Base-by-base conservation (phyloP, 805 yeast genomes). In the Tetrapisispora fleetii region DNA sequence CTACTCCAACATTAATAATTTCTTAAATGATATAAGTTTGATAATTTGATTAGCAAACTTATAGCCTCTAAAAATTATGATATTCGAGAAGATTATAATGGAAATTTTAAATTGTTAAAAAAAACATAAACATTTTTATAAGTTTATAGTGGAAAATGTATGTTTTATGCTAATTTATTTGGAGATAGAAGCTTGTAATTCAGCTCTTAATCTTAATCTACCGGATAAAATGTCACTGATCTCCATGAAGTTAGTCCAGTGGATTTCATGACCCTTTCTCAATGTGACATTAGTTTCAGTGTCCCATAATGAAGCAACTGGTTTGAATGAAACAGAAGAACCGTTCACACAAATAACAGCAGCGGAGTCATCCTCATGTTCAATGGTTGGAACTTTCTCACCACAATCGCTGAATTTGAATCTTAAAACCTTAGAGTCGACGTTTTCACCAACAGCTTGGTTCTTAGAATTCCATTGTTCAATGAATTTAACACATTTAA, bases 401-500 rank as follows among this genome's bases (percentile, higher is more conserved):
- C 82, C 82, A 50, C 72, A 68, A 43, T 69, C 60, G 43, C 58
- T 58, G 61, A 70, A 78, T 48, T 72, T 67, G 66, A 78, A 77
- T 59, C 82, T 75, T 54, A 81, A 63, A 33, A 74, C 71, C 43
- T 72, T 72, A 42, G 63, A 57, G 43, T 65, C 69, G 39, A 71
- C 74, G 39, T 73, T 58, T 13, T 58, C 50, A 37, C 65, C 54
- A 22, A 46, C 37, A 24, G 58, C 59, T 43, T 62, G 63, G 52
- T 71, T 62, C 51, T 60, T 66, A 40, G 54, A 58, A 54, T 72
- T 70, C 73, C 75, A 72, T 21, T 80, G 75, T 67, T 93, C 98
- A 54, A 91, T 79, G 66, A 86, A 93, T 65, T 88, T 84, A 49
- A 90, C 82, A 49, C 96, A 88, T 68, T 81, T 84, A 56, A 91